phyloP scores from a whole-genome alignment of 441 rosid genomes.

The Erysimum pusillum region DNA sequence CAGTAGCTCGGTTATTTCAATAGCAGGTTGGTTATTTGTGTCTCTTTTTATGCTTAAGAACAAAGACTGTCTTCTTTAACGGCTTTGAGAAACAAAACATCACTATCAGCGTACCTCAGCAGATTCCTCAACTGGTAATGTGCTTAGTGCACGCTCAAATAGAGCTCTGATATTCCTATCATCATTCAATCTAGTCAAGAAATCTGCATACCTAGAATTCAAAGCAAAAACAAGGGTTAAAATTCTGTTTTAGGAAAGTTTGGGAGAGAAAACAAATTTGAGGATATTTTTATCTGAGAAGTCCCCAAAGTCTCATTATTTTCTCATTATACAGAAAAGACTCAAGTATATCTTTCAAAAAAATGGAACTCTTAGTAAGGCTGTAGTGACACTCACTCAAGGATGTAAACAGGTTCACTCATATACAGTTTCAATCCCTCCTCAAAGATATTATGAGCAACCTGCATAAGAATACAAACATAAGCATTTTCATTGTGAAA shows the following conservation, averaged over 20 bases:
- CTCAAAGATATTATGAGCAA: conserved; percentile 93
- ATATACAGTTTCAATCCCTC: conserved; percentile 92
- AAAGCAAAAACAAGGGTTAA: conserved; percentile 37
- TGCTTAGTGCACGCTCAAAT: conserved; percentile 94
- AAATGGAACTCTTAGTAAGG: conserved; percentile 32
- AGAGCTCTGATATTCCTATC: conserved; percentile 94
- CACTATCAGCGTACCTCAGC: conserved; percentile 64
- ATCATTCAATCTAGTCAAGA: conserved; percentile 92
- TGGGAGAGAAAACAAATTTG: conserved; percentile 10
- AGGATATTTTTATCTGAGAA: neutral
- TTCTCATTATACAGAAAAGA: conserved; percentile 13
- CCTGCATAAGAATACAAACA: conserved; percentile 58
- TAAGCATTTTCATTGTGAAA: conserved; percentile 5
- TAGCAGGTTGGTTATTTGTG: conserved; percentile 2
- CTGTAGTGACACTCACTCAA: conserved; percentile 70
- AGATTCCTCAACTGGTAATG: conserved; percentile 86
- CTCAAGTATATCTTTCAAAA: conserved; percentile 22
- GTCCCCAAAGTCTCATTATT: conserved; percentile 1
- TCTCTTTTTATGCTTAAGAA: conserved; percentile 23
- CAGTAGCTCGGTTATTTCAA: conserved; percentile 10
- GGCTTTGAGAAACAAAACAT: conserved; percentile 19
- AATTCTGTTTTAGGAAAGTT: neutral
- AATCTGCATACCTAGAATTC: conserved; percentile 84
- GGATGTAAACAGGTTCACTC: conserved; percentile 94
- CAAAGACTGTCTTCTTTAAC: neutral